Percentiles rank a stretch among this genome's conserved stretches.
Conservation (phyloP, 768 basidiomycete species). For the Porpolomopsis calyptriformis region DNA sequence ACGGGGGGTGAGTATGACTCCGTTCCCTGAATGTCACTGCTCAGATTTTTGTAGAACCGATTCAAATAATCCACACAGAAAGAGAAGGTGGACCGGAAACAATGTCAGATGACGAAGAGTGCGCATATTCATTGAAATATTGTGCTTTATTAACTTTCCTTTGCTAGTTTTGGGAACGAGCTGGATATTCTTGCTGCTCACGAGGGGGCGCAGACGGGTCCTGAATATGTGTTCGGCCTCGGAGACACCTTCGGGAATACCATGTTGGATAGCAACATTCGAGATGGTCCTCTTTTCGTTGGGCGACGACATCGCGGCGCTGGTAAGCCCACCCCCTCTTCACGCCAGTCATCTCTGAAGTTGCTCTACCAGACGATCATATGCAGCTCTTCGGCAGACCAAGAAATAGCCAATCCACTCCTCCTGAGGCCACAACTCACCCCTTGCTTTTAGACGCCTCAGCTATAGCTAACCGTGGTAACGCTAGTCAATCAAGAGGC, state of each 20-base stretch:
- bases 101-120: slow-evolving; percentile 60
- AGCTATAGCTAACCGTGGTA: slow-evolving; percentile 31
- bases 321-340: slow-evolving; percentile 24
- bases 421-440: slow-evolving; percentile 68
- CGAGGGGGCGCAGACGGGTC: slow-evolving; percentile 23
- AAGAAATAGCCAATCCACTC: slow-evolving; percentile 38
- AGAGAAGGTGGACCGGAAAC: slow-evolving; percentile 53
- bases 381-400: slow-evolving; percentile 54
- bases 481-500: slow-evolving; percentile 35
- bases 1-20: background rate
- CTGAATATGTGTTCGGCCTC: slow-evolving; percentile 45
- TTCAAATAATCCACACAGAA: slow-evolving; percentile 52
- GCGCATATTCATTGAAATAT: slow-evolving; percentile 11
- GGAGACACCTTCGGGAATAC: slow-evolving; percentile 39
- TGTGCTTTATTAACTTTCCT: background rate
- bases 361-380: slow-evolving; percentile 37
- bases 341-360: background rate
- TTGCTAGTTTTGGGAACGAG: slow-evolving; percentile 26
- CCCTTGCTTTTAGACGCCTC: slow-evolving; percentile 69
- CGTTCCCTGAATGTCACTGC: background rate
- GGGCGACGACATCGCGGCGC: slow-evolving; percentile 43
- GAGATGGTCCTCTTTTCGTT: slow-evolving; percentile 38
- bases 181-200: slow-evolving; percentile 28
- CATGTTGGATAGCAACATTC: slow-evolving; percentile 26
- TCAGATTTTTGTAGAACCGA: slow-evolving; percentile 24